Conservation (phyloP, 176 grass and related monocot genomes). For the Carex kokanica region DNA sequence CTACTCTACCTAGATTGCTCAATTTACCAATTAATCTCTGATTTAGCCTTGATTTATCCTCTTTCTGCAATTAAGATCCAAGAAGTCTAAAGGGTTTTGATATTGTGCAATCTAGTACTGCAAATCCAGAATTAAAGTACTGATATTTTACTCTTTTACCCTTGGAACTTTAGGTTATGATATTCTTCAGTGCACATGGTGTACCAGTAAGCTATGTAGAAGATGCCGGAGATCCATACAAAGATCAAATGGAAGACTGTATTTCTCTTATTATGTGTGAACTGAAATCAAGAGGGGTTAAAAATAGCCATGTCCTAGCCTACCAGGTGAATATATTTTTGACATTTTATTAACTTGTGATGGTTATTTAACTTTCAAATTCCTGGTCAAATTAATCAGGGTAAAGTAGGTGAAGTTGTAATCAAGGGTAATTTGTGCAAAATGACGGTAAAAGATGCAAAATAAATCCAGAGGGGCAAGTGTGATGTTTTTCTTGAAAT, state of each 20-base stretch:
- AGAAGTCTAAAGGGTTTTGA: neutral
- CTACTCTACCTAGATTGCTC: neutral
- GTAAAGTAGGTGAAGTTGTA: too few relatives aligned
- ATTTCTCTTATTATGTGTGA: constrained; percentile 88
- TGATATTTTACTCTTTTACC: constrained; percentile 18
- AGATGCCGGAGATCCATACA: constrained; percentile 92
- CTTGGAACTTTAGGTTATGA: constrained; percentile 63
- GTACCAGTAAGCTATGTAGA: constrained; percentile 89
- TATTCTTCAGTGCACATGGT: constrained; percentile 99
- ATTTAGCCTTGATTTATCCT: constrained; percentile 10
- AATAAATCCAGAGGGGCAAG: neutral
- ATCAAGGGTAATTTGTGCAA: neutral
- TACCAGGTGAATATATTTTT: constrained; percentile 64
- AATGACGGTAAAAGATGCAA: neutral
- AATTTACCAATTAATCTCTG: neutral
- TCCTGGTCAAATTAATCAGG: neutral
- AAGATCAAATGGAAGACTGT: constrained; percentile 97
- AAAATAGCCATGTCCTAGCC: constrained; percentile 74
- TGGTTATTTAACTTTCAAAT: neutral
- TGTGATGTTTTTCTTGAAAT: neutral
- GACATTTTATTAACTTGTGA: neutral
- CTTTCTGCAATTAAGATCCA: constrained; percentile 8
- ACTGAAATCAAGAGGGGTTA: constrained; percentile 75
- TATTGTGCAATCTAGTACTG: neutral
- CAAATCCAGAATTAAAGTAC: neutral